A percentile compares a stretch with the other conserved stretches of the same genome.
Evolutionary conservation across 768 basidiomycete genomes (phyloP).

Genomic region (Ramaria rubella): DNA sequence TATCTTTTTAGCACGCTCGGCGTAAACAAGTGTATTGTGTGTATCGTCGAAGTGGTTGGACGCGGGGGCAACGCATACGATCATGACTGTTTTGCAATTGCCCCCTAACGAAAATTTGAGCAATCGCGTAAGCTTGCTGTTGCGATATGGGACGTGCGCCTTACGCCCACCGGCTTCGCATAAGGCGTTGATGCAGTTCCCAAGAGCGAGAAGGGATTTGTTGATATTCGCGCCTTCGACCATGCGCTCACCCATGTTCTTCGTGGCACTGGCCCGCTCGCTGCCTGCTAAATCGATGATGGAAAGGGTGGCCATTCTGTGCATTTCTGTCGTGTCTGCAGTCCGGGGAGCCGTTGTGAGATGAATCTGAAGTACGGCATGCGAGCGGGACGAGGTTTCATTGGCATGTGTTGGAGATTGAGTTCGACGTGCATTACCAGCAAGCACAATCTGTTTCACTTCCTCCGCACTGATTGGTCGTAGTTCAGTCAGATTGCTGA

Average conservation of each 20-base stretch:
- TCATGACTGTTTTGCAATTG: constrained; percentile 99
- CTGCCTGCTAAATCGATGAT: constrained; percentile 98
- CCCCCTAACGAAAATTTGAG: constrained; percentile 98
- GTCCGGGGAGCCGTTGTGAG: constrained; percentile 83
- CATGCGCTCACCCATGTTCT: constrained; percentile 97
- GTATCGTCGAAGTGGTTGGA: constrained; percentile 97
- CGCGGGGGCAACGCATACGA: constrained; percentile 94
- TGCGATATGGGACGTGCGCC: constrained; percentile 93
- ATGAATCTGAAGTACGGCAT: constrained; percentile 95
- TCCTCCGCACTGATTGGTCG: constrained; percentile 80
- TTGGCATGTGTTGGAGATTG: constrained; percentile 96
- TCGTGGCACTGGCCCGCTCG: constrained; percentile 92
- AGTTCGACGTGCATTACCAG: constrained; percentile 82
- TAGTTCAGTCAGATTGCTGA: constrained; percentile 77
- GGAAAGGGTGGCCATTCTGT: constrained; percentile 84
- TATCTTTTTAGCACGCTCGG: constrained; percentile 96
- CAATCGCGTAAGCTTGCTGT: constrained; percentile 95
- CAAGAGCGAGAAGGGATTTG: constrained; percentile 93
- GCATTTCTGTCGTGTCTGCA: constrained; percentile 73
- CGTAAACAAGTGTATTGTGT: constrained; percentile 95
- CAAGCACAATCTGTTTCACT: constrained; percentile 87
- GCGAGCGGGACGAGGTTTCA: constrained; percentile 93
- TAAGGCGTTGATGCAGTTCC: constrained; percentile 97
- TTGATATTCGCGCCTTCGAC: constrained; percentile 99
- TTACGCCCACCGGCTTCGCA: constrained; percentile 86